Evolutionary conservation across 2,329 filamentous ascomycete species (phyloP).

Genomic region (Gremmenia infestans): DNA sequence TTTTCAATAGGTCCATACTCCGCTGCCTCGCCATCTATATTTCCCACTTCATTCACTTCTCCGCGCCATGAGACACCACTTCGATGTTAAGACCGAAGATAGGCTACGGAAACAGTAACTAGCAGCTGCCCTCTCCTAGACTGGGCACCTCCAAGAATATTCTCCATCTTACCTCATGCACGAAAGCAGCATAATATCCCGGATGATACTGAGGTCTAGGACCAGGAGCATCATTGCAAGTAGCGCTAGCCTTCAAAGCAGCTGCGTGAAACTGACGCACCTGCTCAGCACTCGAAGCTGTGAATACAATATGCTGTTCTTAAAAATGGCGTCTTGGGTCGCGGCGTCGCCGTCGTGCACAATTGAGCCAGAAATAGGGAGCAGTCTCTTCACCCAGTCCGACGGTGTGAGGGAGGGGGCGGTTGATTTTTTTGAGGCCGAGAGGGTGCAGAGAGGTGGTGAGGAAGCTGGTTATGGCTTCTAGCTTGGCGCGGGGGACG

Average conservation of each 20-base stretch:
- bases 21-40: too few relatives aligned
- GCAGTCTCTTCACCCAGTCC: slow-evolving; percentile 10
- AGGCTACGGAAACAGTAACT: background rate
- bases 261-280: slow-evolving; percentile 13
- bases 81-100: slow-evolving; percentile 15
- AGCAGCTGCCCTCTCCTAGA: too few relatives aligned
- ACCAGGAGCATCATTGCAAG: slow-evolving; percentile 15
- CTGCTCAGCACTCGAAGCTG: slow-evolving; percentile 14
- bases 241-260: slow-evolving; percentile 15
- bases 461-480: slow-evolving; percentile 14
- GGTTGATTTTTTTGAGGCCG: slow-evolving; percentile 12
- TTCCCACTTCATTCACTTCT: too few relatives aligned
- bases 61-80: slow-evolving; percentile 6
- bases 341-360: background rate
- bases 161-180: slow-evolving; percentile 1
- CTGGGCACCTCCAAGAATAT: too few relatives aligned
- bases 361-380: slow-evolving; percentile 13
- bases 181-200: slow-evolving; percentile 17
- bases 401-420: slow-evolving; percentile 10
- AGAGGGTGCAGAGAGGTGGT: slow-evolving; percentile 7
- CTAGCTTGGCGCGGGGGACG: slow-evolving; percentile 12
- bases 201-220: slow-evolving; percentile 10
- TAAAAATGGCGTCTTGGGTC: background rate
- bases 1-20: too few relatives aligned
- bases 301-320: slow-evolving; percentile 16